Base-by-base conservation (phyloP, 306 rosid genomes). In the Chamaecrista fasciculata region DNA sequence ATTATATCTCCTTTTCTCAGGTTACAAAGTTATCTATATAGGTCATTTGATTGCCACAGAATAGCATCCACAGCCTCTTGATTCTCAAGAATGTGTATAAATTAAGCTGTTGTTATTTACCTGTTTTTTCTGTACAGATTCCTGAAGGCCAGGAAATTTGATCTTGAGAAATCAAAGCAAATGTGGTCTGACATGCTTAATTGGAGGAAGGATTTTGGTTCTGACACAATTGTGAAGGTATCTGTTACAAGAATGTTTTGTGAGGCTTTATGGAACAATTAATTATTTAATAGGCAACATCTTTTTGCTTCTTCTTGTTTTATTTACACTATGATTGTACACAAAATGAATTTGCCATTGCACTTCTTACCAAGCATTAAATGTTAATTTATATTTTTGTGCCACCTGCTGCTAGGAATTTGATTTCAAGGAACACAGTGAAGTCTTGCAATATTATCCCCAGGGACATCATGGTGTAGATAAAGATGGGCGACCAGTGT, bases 391-490 rank as follows among this genome's bases (percentile, higher is more conserved):
- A 43, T 23, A 19, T 40, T 26, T 48, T 25, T 52, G 49, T 68
- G 24, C 24, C 15, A 33, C 36, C 42, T 66, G 19, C n/a, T 68
- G n/a, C 48, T 39, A 94, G 97, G 96, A 94, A 11, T 94, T 91
- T 57, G 89, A 91, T 11, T 94, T 91, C 82, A 78, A 85, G 73
- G 99, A 91, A 85, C 62, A 76, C 4, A 70, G 69, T 39, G 91
- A 85, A 69, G 97, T 94, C 47, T 37, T 87, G 48, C 72, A 86
- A 61, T 71, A 91, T 75, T 94, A 94, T 76, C 99, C 97, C n/a
- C 97, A 91, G 11, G 97, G 97, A 53, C 79, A 94, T 79, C 97
- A 94, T 63, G 97, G 99, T 26, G 86, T 89, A 39, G 99, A 94
- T 70, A 94, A 88, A 89, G 97, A 94, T 2, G 99, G 99, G 71